Percentiles rank a stretch among this genome's conserved stretches.
These are phyloP conservation scores for Lentinula boryana DNA, from an alignment of 768 basidiomycete genomes.

Conservation along the genomic window DNA sequence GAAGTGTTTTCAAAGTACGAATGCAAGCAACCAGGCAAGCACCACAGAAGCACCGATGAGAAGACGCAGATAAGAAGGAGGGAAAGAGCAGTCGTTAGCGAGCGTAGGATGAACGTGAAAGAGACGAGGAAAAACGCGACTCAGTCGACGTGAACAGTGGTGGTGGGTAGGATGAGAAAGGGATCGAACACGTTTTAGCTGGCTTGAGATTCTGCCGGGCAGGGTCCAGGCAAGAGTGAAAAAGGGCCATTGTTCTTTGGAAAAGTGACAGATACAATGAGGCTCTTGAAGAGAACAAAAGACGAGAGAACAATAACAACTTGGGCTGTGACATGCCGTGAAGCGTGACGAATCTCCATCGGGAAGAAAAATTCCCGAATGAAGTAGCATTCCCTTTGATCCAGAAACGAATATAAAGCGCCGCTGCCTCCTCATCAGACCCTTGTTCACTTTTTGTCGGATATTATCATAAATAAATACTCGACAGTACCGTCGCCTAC, in stretches of 20 bases:
- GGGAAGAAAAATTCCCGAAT: too few relatives aligned
- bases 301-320: neutral
- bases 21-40: slow-evolving; percentile 5
- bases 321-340: too few relatives aligned
- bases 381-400: too few relatives aligned
- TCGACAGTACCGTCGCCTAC: neutral
- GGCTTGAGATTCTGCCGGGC: neutral
- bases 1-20: neutral
- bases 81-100: neutral
- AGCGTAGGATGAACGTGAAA: neutral
- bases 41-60: neutral
- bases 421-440: too few relatives aligned
- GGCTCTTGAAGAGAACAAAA: neutral
- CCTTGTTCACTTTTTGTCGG: too few relatives aligned
- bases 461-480: neutral
- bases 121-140: neutral
- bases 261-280: neutral
- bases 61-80: neutral
- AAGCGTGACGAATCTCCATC: too few relatives aligned
- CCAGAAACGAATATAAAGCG: too few relatives aligned
- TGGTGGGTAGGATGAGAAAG: neutral
- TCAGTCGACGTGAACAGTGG: slow-evolving; percentile 1
- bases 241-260: neutral
- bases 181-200: neutral
- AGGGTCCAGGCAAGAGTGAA: neutral